Conservation (phyloP, 2,329 filamentous ascomycete genomes). For the Graphiopsis chlorocephala region DNA sequence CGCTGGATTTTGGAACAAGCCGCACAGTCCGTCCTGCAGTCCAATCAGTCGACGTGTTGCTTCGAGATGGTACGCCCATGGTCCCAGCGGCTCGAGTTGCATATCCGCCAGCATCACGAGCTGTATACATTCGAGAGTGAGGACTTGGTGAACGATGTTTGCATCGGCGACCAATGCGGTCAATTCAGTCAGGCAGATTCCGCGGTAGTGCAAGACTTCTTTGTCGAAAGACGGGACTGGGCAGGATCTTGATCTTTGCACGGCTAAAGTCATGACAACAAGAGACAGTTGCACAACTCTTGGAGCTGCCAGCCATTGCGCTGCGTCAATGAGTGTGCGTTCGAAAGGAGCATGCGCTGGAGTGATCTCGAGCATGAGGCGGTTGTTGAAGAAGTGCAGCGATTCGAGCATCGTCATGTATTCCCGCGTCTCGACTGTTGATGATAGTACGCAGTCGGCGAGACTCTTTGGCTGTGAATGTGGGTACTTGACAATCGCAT, state of each 20-base stretch:
- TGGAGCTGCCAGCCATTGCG: background rate
- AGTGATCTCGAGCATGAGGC: background rate
- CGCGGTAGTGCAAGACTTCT: background rate
- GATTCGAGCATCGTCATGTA: background rate
- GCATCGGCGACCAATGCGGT: background rate
- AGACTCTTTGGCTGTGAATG: background rate
- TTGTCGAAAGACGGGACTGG: background rate
- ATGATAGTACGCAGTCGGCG: background rate
- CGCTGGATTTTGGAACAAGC: background rate
- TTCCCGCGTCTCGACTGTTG: background rate
- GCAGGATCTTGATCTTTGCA: background rate
- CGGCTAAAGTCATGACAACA: background rate
- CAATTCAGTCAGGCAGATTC: background rate
- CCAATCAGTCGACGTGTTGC: background rate
- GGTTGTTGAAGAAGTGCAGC: background rate
- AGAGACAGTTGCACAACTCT: background rate
- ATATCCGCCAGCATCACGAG: background rate
- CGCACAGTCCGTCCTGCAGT: background rate
- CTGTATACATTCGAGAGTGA: background rate
- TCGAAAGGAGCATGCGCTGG: conserved; percentile 1
- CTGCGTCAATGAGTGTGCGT: background rate
- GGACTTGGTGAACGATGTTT: background rate
- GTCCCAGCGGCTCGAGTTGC: background rate
- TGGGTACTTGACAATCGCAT: background rate
- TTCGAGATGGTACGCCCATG: background rate